Conservation (phyloP, 169 alveolate species). For the Perkinsus olseni region DNA sequence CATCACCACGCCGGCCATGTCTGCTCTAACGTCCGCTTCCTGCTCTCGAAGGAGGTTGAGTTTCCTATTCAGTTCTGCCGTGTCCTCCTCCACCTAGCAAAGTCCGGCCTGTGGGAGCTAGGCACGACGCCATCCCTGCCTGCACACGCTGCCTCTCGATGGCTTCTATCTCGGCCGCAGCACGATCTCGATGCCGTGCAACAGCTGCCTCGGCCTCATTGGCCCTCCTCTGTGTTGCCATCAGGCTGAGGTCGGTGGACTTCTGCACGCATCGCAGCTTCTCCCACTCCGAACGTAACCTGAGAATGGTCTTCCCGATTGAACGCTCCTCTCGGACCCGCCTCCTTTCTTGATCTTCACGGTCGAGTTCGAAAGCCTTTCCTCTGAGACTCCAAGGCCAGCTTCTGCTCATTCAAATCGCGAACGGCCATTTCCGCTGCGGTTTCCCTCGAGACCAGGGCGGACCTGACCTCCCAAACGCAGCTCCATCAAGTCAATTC, state of each 20-base stretch:
- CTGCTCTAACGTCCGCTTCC: background rate
- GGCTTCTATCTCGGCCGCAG: background rate
- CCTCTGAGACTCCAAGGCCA: background rate
- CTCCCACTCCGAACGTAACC: background rate
- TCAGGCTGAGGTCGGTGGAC: background rate
- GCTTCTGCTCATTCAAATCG: background rate
- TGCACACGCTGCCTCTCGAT: background rate
- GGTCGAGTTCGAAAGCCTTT: background rate
- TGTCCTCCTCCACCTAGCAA: background rate
- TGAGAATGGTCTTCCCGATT: background rate
- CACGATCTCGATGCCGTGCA: background rate
- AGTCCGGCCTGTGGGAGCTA: background rate
- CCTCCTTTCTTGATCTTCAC: background rate
- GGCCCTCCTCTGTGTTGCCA: background rate
- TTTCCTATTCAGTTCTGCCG: background rate
- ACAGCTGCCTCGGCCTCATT: background rate
- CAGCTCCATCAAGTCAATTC: too few relatives aligned
- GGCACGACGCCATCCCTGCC: background rate
- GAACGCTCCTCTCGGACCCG: background rate
- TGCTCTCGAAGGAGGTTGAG: background rate
- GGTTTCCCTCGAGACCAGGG: background rate
- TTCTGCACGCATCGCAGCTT: background rate
- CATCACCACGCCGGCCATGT: background rate
- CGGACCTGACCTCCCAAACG: too few relatives aligned
- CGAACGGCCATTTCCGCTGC: background rate